Percentiles rank a stretch among this genome's conserved stretches.
phyloP scores from a whole-genome alignment of 179 eudicot genomes.

The Corrigiola litoralis region DNA sequence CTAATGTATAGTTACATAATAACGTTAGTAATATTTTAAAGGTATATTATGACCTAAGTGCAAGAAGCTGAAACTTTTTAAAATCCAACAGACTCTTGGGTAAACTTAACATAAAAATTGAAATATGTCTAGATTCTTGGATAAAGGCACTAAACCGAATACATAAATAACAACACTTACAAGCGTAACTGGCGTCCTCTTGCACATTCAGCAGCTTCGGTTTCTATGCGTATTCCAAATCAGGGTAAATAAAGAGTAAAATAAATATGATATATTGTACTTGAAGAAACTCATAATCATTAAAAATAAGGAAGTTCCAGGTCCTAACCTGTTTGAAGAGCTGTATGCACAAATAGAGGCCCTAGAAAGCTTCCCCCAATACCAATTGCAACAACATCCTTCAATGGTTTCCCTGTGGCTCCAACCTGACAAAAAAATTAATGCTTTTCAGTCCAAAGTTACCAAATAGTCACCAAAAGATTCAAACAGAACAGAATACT shows the following conservation, averaged over 20 bases:
- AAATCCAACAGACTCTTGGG: too few relatives aligned
- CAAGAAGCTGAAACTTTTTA: too few relatives aligned
- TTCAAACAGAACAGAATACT: constrained; percentile 2
- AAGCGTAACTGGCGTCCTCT: constrained; percentile 88
- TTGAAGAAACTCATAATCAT: neutral
- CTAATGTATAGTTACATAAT: too few relatives aligned
- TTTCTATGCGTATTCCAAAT: constrained; percentile 44
- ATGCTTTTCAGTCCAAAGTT: neutral
- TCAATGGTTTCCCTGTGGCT: constrained; percentile 83
- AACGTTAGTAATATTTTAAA: too few relatives aligned
- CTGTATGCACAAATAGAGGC: constrained; percentile 96
- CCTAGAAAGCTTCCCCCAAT: constrained; percentile 99
- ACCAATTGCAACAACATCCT: constrained; percentile 79
- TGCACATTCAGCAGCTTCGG: constrained; percentile 70
- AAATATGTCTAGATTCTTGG: neutral
- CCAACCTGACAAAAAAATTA: constrained; percentile 59
- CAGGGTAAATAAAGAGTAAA: neutral
- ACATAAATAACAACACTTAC: constrained; percentile 46
- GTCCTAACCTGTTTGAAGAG: constrained; percentile 91
- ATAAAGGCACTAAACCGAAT: neutral
- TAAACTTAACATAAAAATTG: too few relatives aligned
- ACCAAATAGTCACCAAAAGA: neutral
- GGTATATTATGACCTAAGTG: too few relatives aligned
- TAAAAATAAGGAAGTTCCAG: neutral
- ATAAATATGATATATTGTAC: neutral